Percentiles rank a stretch among this genome's conserved stretches.
These are phyloP conservation scores for Bondarzewia mesenterica DNA, from an alignment of 1,284 basidiomycete species.

Conservation along the genomic window DNA sequence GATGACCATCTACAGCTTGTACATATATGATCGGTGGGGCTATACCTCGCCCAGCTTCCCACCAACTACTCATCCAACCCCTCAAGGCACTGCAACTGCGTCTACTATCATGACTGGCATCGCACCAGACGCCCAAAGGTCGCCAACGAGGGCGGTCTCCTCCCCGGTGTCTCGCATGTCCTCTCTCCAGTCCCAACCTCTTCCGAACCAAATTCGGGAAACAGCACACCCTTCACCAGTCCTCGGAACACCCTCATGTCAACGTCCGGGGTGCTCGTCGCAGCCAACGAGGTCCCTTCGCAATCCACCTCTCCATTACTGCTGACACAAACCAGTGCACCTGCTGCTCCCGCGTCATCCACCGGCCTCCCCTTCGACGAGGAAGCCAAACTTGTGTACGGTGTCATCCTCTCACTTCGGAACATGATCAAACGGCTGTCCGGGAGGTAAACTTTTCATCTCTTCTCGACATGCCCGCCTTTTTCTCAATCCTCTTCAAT, in stretches of 20 bases:
- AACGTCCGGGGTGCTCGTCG: slow-evolving; percentile 58
- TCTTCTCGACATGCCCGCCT: slow-evolving; percentile 1
- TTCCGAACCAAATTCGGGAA: slow-evolving; percentile 21
- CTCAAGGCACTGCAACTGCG: slow-evolving; percentile 77
- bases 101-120: slow-evolving; percentile 94
- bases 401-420: slow-evolving; percentile 84
- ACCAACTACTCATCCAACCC: neutral
- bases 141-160: slow-evolving; percentile 61
- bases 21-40: slow-evolving; percentile 77
- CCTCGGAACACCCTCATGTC: slow-evolving; percentile 58
- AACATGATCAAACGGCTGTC: slow-evolving; percentile 96
- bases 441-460: slow-evolving; percentile 46
- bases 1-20: slow-evolving; percentile 84
- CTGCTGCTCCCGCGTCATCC: slow-evolving; percentile 17
- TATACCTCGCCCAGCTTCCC: neutral
- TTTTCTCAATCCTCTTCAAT: neutral
- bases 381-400: slow-evolving; percentile 96
- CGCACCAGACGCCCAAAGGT: slow-evolving; percentile 67
- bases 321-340: slow-evolving; percentile 24
- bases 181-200: slow-evolving; percentile 30
- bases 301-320: slow-evolving; percentile 29
- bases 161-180: slow-evolving; percentile 67
- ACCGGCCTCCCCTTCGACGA: slow-evolving; percentile 88
- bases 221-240: slow-evolving; percentile 35
- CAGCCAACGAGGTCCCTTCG: slow-evolving; percentile 42